Percentiles rank a stretch among this genome's conserved stretches.
These are phyloP conservation scores for Lactuca saligna DNA, from an alignment of 129 eudicot species.

Conservation along the genomic window DNA sequence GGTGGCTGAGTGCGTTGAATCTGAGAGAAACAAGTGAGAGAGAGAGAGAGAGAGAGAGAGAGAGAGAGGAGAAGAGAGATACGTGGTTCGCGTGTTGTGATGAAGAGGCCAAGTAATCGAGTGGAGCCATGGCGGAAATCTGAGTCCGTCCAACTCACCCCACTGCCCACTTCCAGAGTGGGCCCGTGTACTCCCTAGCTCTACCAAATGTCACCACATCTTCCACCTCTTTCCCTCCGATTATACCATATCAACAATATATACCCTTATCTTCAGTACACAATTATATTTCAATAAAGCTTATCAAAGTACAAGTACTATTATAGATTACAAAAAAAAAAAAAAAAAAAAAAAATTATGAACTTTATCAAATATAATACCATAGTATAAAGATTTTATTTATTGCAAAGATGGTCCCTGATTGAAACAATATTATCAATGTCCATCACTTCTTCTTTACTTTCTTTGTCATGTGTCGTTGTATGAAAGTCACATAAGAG, in stretches of 20 bases:
- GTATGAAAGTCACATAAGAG: no score
- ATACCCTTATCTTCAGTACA: not conserved
- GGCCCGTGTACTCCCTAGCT: conserved; percentile 19
- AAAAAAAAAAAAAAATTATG: no score
- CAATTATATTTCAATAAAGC: not conserved
- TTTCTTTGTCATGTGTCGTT: no score
- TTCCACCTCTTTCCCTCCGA: not conserved
- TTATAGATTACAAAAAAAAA: no score
- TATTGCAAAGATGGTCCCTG: no score
- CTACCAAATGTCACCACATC: conserved; percentile 8
- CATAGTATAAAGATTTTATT: no score
- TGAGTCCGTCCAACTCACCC: conserved; percentile 39
- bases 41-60: conserved; percentile 6
- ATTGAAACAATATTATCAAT: no score
- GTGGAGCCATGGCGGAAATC: conserved; percentile 26
- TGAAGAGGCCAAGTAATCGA: conserved; percentile 27
- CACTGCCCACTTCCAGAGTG: conserved; percentile 12
- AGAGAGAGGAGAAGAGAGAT: conserved; percentile 6
- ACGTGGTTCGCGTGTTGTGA: not conserved
- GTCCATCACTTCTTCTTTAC: no score
- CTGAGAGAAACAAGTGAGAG: conserved; percentile 1
- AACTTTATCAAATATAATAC: no score
- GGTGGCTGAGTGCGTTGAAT: conserved; percentile 23
- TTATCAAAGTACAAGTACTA: no score
- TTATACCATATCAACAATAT: not conserved